These are phyloP conservation scores for Aureobasidium sp. DNA, from an alignment of 2,329 filamentous ascomycete species.

Conservation along the genomic window DNA sequence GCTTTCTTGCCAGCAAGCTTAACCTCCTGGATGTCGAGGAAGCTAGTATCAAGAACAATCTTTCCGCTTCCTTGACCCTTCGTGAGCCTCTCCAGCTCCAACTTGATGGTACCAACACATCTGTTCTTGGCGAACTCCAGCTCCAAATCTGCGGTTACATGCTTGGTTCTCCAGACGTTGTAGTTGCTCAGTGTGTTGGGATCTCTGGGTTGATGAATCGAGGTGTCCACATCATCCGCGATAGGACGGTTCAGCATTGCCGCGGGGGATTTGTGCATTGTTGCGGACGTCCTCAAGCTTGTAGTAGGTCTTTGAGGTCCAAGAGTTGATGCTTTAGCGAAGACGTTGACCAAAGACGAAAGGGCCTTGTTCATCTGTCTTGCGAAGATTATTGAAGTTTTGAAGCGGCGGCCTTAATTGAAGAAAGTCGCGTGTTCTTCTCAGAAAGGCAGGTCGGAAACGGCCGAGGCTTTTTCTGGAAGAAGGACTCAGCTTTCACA, in stretches of 20 bases:
- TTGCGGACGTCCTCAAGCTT: neutral
- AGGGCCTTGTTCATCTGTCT: constrained; percentile 2
- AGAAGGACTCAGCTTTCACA: neutral
- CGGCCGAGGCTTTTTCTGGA: neutral
- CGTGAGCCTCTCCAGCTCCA: constrained; percentile 69
- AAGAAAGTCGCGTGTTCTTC: constrained; percentile 4
- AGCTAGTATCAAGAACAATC: constrained; percentile 82
- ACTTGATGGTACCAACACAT: constrained; percentile 65
- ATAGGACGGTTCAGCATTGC: constrained; percentile 13
- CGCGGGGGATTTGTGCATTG: constrained; percentile 16
- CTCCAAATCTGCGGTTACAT: constrained; percentile 72
- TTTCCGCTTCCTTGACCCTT: constrained; percentile 52
- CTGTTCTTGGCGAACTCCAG: constrained; percentile 76
- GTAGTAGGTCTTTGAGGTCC: neutral
- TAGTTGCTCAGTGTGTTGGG: constrained; percentile 92
- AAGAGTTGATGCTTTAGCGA: neutral
- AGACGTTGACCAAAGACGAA: neutral
- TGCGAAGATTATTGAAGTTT: neutral
- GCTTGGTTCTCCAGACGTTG: constrained; percentile 72
- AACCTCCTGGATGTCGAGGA: constrained; percentile 64
- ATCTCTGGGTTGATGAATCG: constrained; percentile 42
- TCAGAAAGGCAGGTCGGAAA: constrained; percentile 4
- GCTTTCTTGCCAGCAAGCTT: constrained; percentile 56
- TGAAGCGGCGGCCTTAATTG: neutral
- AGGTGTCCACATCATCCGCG: constrained; percentile 13